Evolutionary conservation across 768 basidiomycete species (phyloP).

Genomic region (Sporobolomyces phaffii): DNA sequence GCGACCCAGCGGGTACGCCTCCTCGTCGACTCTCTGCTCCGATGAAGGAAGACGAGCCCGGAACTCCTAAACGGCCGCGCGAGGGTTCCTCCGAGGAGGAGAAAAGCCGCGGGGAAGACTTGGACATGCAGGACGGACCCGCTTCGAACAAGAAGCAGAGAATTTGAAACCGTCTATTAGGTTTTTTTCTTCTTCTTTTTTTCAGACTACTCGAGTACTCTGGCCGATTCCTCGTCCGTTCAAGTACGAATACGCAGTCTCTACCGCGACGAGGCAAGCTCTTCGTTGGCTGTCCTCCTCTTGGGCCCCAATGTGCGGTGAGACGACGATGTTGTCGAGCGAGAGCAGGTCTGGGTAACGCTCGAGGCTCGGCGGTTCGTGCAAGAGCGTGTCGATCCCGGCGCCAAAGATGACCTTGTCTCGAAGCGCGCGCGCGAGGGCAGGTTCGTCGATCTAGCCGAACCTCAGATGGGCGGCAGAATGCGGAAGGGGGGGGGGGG

Average conservation of each 20-base stretch:
- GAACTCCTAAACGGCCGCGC: slow-evolving; percentile 27
- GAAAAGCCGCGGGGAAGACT: background rate
- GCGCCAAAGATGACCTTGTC: slow-evolving; percentile 56
- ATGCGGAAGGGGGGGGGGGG: background rate
- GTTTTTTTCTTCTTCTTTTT: no score
- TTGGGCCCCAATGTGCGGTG: slow-evolving; percentile 21
- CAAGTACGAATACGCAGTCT: background rate
- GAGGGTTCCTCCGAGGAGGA: background rate
- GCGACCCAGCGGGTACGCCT: no score
- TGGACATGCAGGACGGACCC: slow-evolving; percentile 9
- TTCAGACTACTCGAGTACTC: slow-evolving; percentile 3
- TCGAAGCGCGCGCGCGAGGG: slow-evolving; percentile 53
- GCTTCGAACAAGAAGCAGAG: background rate
- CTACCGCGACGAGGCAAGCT: background rate
- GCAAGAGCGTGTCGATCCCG: slow-evolving; percentile 60
- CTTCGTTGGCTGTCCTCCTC: slow-evolving; percentile 1
- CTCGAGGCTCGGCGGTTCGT: slow-evolving; percentile 57
- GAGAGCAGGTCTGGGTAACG: slow-evolving; percentile 9
- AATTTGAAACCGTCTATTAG: background rate
- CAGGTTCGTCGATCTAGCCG: slow-evolving; percentile 51
- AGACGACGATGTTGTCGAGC: slow-evolving; percentile 23
- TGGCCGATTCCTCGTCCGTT: background rate
- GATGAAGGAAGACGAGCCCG: background rate
- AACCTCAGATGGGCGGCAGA: background rate
- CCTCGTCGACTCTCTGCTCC: no score